phyloP scores from a whole-genome alignment of 495 filamentous ascomycete genomes.

The Aspergillus incahuasiensis region DNA sequence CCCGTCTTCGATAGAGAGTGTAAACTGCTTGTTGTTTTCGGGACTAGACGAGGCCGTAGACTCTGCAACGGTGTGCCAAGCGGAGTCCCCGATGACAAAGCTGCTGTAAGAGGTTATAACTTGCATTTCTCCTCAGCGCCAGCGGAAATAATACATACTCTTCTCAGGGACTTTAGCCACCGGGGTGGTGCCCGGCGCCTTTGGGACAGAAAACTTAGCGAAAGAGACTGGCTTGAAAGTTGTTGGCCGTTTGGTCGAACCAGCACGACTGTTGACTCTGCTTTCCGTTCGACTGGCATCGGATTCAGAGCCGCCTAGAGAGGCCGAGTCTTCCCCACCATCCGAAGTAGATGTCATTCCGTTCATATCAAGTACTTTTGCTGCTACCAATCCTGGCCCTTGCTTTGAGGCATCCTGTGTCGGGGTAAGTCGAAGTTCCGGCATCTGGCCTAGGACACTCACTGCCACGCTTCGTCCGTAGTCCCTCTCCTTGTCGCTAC shows the following conservation, averaged over 20 bases:
- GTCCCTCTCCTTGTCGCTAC: constrained; percentile 28
- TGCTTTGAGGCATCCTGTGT: constrained; percentile 34
- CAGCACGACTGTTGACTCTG: constrained; percentile 59
- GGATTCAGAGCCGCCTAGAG: constrained; percentile 45
- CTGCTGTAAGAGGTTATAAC: constrained; percentile 33
- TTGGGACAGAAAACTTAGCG: constrained; percentile 63
- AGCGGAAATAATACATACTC: constrained; percentile 33
- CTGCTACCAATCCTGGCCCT: constrained; percentile 33
- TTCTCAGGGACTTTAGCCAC: constrained; percentile 53
- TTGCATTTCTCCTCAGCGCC: neutral
- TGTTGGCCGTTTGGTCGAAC: constrained; percentile 76
- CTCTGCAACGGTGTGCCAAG: constrained; percentile 39
- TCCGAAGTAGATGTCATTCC: constrained; percentile 39
- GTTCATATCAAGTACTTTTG: constrained; percentile 42
- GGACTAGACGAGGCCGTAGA: constrained; percentile 58
- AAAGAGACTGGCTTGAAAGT: constrained; percentile 94
- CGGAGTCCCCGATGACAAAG: constrained; percentile 37
- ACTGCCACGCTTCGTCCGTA: constrained; percentile 28
- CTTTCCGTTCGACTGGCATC: constrained; percentile 50
- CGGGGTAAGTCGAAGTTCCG: constrained; percentile 19
- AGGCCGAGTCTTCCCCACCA: constrained; percentile 43
- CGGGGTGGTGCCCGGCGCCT: constrained; percentile 48
- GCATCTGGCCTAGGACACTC: constrained; percentile 17
- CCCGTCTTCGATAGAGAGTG: constrained; percentile 47
- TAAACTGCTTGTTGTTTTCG: constrained; percentile 57